Evolutionary conservation across 2,329 filamentous ascomycete species (phyloP), one percentile per base, ranked within the genome.

Genomic region (Diaporthe eres): DNA sequence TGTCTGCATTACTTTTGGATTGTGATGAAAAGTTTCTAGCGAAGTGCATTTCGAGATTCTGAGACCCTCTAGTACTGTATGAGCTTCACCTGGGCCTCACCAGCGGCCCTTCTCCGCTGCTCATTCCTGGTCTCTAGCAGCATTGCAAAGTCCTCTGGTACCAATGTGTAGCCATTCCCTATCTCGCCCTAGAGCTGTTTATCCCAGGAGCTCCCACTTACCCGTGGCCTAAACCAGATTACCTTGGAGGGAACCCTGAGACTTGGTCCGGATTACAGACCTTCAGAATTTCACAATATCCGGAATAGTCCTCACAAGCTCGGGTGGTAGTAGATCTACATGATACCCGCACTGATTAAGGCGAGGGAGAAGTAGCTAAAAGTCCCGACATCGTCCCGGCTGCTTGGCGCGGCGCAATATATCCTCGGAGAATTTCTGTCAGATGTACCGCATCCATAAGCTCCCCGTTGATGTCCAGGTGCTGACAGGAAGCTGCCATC

Each of bases 371-470:
- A 31, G 31, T 96, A 93, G 79, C 92, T 94, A 79, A 95, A 95
- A 0, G 94, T 94, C 95, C 94, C 0, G 94, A 94, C 22, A 93
- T 95, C 81, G 95, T 95, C 1, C 94, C 76, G 95, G 86, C 84
- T 95, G 94, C 83, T 95, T 93, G 15, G 94, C 94, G 71, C 90
- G 92, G 72, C 92, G 87, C 7, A 93, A 90, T 79, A 95, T 95
- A 85, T 95, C 94, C 82, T 95, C 93, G 10, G 92, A 94, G 82
- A 95, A 95, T 95, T 95, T 83, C 95, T 95, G 82, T 93, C 55
- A 95, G 85, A 79, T 95, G 95, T 63, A 95, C 93, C 31, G 88
- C 92, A 81, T 95, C 94, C 89, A 95, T 92, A 4, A 95, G 86
- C 82, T 95, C 93, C 58, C 94, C 94, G 79, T 95, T 95, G 34